phyloP scores from a whole-genome alignment of 192 early-diverging fungal species.

The Coemansia sp. region DNA sequence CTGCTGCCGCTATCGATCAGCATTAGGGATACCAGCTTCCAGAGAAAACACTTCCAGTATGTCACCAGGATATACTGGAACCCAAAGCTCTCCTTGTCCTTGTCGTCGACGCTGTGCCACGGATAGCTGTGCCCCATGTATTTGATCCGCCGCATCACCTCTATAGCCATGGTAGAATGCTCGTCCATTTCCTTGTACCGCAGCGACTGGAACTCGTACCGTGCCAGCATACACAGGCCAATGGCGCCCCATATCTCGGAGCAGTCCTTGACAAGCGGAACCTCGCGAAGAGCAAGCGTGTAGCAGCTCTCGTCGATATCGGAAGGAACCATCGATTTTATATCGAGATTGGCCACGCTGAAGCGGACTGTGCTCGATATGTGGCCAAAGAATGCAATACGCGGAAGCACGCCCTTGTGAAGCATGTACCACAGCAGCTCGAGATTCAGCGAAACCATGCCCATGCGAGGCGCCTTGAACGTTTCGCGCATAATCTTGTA shows the following conservation, averaged over 20 bases:
- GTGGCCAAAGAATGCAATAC: slow-evolving; percentile 47
- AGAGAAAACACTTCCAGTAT: slow-evolving; percentile 49
- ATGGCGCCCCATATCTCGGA: slow-evolving; percentile 41
- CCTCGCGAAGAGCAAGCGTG: slow-evolving; percentile 34
- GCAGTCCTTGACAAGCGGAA: slow-evolving; percentile 22
- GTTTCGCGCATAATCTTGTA: slow-evolving; percentile 50
- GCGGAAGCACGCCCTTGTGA: slow-evolving; percentile 42
- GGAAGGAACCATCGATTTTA: slow-evolving; percentile 33
- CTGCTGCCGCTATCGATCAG: slow-evolving; percentile 22
- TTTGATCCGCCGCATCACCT: slow-evolving; percentile 32
- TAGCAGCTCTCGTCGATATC: slow-evolving; percentile 48
- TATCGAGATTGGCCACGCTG: slow-evolving; percentile 27
- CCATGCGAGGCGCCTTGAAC: slow-evolving; percentile 48
- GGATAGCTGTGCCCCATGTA: slow-evolving; percentile 29
- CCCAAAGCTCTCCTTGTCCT: slow-evolving; percentile 38
- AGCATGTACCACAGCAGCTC: slow-evolving; percentile 49
- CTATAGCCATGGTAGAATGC: slow-evolving; percentile 39
- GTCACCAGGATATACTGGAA: slow-evolving; percentile 48
- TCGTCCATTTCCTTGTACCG: slow-evolving; percentile 40
- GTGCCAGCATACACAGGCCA: slow-evolving; percentile 39
- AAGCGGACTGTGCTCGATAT: slow-evolving; percentile 45
- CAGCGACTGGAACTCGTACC: slow-evolving; percentile 51
- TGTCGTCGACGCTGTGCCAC: slow-evolving; percentile 24
- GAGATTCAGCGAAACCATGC: slow-evolving; percentile 47
- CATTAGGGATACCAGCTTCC: slow-evolving; percentile 39